phyloP scores from a whole-genome alignment of 305 asterid species.

The Fraxinus xanthoxyloides region DNA sequence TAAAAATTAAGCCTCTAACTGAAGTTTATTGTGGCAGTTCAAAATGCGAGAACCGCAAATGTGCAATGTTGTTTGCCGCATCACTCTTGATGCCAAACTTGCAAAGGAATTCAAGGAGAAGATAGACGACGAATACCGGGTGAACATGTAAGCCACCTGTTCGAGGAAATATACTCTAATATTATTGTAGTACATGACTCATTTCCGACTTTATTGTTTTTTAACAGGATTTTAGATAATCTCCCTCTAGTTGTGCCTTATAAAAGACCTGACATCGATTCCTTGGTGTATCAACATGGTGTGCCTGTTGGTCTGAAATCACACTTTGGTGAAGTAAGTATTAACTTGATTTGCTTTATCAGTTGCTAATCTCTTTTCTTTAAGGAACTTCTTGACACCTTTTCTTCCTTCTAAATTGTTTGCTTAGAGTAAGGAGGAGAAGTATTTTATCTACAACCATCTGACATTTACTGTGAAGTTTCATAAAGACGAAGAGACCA shows the following conservation, averaged over 20 bases:
- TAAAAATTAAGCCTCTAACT: neutral
- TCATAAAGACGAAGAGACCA: slow-evolving; percentile 24
- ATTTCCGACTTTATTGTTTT: neutral
- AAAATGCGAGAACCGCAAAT: slow-evolving; percentile 23
- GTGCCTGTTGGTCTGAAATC: slow-evolving; percentile 15
- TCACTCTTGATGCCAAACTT: slow-evolving; percentile 17
- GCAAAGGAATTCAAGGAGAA: slow-evolving; percentile 23
- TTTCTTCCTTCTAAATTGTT: neutral
- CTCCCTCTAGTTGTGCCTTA: slow-evolving; percentile 15
- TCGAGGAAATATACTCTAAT: neutral
- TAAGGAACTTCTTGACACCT: neutral
- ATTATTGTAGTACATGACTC: neutral
- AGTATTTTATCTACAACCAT: slow-evolving; percentile 32
- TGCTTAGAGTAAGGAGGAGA: slow-evolving; percentile 28
- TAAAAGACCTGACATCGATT: neutral
- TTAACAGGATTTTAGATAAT: slow-evolving; percentile 16
- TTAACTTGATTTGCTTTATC: neutral
- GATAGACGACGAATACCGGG: slow-evolving; percentile 20
- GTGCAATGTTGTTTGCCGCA: slow-evolving; percentile 14
- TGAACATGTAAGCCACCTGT: slow-evolving; percentile 19
- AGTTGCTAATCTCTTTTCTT: neutral
- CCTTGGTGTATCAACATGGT: slow-evolving; percentile 13
- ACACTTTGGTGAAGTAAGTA: slow-evolving; percentile 15
- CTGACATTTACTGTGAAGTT: slow-evolving; percentile 32
- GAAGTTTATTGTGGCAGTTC: slow-evolving; percentile 10